Base-by-base conservation (phyloP, 2,329 filamentous ascomycete species). In the Zymoseptoria passerinii region DNA sequence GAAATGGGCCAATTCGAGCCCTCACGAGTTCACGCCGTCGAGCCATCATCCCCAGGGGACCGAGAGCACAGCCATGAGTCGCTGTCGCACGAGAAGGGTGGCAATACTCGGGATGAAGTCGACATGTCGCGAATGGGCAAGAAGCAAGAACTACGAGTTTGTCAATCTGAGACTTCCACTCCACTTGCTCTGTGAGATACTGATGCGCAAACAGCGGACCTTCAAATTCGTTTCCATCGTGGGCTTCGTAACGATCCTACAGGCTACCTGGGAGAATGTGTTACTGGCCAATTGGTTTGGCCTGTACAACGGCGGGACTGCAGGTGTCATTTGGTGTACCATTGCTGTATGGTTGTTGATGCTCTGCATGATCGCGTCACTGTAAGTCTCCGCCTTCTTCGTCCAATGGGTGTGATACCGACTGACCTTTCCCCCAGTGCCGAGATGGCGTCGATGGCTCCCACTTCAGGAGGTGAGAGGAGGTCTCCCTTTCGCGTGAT, bases 221-320 rank as follows among this genome's bases (percentile, higher is more conserved):
- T 82, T 81, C 63, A 73, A 75, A 8, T 78, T 78, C 64, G 63
- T 79, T 56, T 77, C 62, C 3, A 81, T 80, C 28, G 72, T 82
- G 10, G 78, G 79, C 5, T 81, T 82, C 59, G 76, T 77, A n/a
- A 78, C 78, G 61, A 78, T 80, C 20, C 73, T 81, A 40, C 76
- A 81, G 64, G 76, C 77, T 53, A 81, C 81, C 0, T 83, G 81
- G 81, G 81, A 83, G 66, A 74, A 76, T 44, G 71, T 75, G 2
- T 66, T 80, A 5, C 71, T 74, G n/a, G 58, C 69, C 28, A 70
- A 63, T 50, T 68, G 59, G 59, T 66, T 67, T 51, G 67, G 68
- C 29, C 62, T 70, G 28, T 65, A 63, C 60, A 71, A 71, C 55
- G 68, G 68, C 29, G 68, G 68, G 9, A 67, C 61, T 16, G 68